A percentile compares a stretch with the other conserved stretches of the same genome.
These are phyloP conservation scores for Melastoma malabathricum DNA, from an alignment of 345 rosid genomes.

Conservation along the genomic window DNA sequence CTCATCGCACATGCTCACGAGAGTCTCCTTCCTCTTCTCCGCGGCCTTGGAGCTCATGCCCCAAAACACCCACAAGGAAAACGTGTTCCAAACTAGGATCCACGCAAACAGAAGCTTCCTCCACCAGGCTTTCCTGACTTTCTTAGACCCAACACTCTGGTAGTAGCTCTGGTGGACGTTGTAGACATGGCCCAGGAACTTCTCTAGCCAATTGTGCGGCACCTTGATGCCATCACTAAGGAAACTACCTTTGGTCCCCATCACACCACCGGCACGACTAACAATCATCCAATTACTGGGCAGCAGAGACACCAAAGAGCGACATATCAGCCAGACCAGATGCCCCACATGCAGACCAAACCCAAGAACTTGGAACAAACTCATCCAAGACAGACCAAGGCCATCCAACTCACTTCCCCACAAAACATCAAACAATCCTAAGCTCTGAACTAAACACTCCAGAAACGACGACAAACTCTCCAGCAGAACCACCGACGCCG, in stretches of 20 bases:
- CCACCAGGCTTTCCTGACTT: conserved; percentile 42
- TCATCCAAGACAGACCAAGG: conserved; percentile 44
- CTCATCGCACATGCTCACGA: conserved; percentile 87
- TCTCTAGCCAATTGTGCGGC: conserved; percentile 47
- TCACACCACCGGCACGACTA: conserved; percentile 21
- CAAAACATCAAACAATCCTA: no score
- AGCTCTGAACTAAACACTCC: no score
- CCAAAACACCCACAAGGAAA: conserved; percentile 43
- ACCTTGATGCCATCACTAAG: conserved; percentile 46
- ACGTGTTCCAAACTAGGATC: conserved; percentile 38
- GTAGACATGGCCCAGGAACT: conserved; percentile 23
- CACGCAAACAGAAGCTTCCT: conserved; percentile 47
- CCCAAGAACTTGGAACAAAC: conserved; percentile 53
- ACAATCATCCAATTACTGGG: conserved; percentile 48
- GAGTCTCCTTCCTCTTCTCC: conserved; percentile 73
- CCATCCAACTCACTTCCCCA: no score
- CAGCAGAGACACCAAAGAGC: conserved; percentile 53
- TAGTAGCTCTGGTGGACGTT: conserved; percentile 39
- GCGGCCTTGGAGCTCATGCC: conserved; percentile 54
- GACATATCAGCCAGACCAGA: conserved; percentile 66
- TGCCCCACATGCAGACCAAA: conserved; percentile 76
- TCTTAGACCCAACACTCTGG: conserved; percentile 50
- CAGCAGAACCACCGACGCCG: no score
- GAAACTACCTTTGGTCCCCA: conserved; percentile 24
- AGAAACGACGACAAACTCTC: no score